These are phyloP conservation scores for Tylopilus vinaceipallidus DNA, from an alignment of 768 basidiomycete species.

Conservation along the genomic window DNA sequence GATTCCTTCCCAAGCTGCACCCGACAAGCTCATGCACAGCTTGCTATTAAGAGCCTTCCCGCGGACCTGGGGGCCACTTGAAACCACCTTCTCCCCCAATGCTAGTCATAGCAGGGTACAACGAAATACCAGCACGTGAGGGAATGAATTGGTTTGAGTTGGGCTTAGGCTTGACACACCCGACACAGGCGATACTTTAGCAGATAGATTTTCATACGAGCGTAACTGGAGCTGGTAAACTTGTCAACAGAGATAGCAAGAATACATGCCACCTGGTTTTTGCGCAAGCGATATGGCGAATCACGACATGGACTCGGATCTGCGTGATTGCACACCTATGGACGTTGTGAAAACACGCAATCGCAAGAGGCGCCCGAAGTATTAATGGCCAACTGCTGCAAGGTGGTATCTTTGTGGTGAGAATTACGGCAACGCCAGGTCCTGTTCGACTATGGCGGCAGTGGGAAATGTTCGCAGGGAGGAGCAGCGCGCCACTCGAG, in stretches of 20 bases:
- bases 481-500: no score
- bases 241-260: slow-evolving; percentile 15
- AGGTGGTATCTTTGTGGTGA: not conserved
- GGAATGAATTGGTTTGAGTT: no score
- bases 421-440: not conserved
- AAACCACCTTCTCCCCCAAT: no score
- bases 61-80: no score
- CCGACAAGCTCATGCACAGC: not conserved
- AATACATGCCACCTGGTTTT: slow-evolving; percentile 21
- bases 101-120: no score
- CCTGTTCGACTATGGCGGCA: not conserved
- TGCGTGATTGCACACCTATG: not conserved
- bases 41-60: no score
- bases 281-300: no score
- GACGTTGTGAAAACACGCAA: not conserved
- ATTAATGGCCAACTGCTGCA: not conserved
- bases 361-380: not conserved
- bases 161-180: no score
- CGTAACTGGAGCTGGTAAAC: no score
- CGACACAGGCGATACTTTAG: no score
- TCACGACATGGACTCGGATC: not conserved
- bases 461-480: slow-evolving; percentile 3
- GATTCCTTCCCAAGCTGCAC: not conserved
- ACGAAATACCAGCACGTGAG: no score
- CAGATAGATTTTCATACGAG: no score